These are phyloP conservation scores for Diophrys appendiculata DNA, from an alignment of 73 alveolate genomes.

Conservation along the genomic window DNA sequence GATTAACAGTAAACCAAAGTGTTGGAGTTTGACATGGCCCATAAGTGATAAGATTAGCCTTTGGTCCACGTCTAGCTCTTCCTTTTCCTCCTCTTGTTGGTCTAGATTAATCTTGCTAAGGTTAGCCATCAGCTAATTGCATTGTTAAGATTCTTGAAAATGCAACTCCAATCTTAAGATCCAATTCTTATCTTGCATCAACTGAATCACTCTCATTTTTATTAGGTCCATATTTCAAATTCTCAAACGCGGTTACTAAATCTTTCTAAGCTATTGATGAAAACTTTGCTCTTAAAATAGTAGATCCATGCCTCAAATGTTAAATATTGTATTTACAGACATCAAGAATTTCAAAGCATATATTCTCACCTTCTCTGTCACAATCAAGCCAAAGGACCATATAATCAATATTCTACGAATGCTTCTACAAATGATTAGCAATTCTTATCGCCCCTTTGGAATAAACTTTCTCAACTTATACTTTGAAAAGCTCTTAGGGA, in stretches of 20 bases:
- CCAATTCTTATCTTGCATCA: conserved; percentile 95
- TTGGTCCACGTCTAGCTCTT: conserved; percentile 68
- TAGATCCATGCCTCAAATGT: not conserved
- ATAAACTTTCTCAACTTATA: conserved; percentile 87
- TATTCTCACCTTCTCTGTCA: conserved; percentile 99
- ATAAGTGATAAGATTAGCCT: conserved; percentile 80
- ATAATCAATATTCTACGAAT: conserved; percentile 63
- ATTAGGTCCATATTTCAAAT: conserved; percentile 41
- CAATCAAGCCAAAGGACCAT: conserved; percentile 99
- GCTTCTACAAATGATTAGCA: conserved; percentile 70
- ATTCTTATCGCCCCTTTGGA: conserved; percentile 46
- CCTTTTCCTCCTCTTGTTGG: conserved; percentile 66
- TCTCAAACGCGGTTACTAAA: conserved; percentile 33
- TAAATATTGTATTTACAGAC: conserved; percentile 12
- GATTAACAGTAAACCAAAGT: conserved; percentile 97
- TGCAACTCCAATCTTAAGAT: conserved; percentile 98
- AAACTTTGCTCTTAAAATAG: conserved; percentile 67
- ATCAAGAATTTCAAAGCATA: conserved; percentile 98
- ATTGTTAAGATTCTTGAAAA: conserved; percentile 97
- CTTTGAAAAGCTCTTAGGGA: conserved; percentile 95
- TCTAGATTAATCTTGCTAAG: conserved; percentile 52
- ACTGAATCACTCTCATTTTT: conserved; percentile 58
- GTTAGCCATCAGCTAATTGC: no score
- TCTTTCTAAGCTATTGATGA: conserved; percentile 63
- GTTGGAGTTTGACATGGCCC: conserved; percentile 99